A percentile compares a stretch with the other conserved stretches of the same genome.
phyloP scores from a whole-genome alignment of 805 yeast species.

The Saturnispora galanensis region DNA sequence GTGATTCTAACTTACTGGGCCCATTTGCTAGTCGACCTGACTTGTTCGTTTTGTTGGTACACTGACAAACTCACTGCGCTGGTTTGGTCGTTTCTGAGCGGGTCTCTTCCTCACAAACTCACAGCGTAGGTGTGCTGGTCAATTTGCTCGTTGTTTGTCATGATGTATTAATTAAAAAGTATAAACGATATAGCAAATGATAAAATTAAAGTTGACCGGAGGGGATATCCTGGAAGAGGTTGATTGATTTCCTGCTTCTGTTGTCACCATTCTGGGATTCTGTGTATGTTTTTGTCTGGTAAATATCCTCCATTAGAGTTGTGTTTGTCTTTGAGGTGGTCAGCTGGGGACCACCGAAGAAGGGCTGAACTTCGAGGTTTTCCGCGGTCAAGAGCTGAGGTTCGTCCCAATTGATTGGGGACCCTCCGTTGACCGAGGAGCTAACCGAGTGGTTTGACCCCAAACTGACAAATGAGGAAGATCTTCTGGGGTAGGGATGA shows the following conservation, averaged over 20 bases:
- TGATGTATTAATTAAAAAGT: not conserved
- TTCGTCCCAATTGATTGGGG: conserved; percentile 18
- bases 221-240: not conserved
- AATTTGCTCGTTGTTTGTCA: too few relatives aligned
- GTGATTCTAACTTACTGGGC: too few relatives aligned
- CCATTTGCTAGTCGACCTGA: too few relatives aligned
- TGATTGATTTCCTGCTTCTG: conserved; percentile 2
- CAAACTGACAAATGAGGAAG: conserved; percentile 19
- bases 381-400: conserved; percentile 21
- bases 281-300: conserved; percentile 25
- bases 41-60: too few relatives aligned
- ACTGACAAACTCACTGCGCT: too few relatives aligned
- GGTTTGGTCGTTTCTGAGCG: too few relatives aligned
- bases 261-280: conserved; percentile 13
- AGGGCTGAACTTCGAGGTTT: conserved; percentile 15
- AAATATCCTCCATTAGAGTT: conserved; percentile 26
- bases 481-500: conserved; percentile 17
- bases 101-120: too few relatives aligned
- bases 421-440: conserved; percentile 20
- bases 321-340: conserved; percentile 26
- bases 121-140: too few relatives aligned
- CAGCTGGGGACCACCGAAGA: conserved; percentile 16
- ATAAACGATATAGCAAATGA: not conserved
- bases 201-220: not conserved
- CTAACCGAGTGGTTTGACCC: conserved; percentile 21